phyloP scores from a whole-genome alignment of 2,329 filamentous ascomycete species.

The Monascus ruber region DNA sequence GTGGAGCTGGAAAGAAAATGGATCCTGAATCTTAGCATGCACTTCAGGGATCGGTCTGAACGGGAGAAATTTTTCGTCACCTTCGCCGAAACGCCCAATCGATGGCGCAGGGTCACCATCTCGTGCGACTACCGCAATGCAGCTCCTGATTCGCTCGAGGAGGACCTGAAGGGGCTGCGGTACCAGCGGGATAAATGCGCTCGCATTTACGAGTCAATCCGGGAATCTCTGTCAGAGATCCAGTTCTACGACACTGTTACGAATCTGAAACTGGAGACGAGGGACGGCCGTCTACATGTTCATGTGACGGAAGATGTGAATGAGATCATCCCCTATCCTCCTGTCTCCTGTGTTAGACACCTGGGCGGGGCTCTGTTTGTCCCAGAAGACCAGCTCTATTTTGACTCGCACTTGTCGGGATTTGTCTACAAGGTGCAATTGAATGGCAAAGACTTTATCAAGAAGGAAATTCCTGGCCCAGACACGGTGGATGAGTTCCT shows the following conservation, averaged over 20 bases:
- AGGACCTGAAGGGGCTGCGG: constrained; percentile 63
- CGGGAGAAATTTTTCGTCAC: constrained; percentile 98
- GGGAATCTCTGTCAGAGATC: constrained; percentile 83
- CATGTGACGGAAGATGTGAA: constrained; percentile 97
- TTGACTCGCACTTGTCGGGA: constrained; percentile 87
- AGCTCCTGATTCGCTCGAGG: constrained; percentile 70
- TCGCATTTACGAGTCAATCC: constrained; percentile 87
- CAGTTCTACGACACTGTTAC: constrained; percentile 95
- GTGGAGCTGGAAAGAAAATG: constrained; percentile 77
- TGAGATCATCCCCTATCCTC: constrained; percentile 84
- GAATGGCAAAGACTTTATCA: constrained; percentile 62
- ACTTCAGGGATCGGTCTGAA: constrained; percentile 84
- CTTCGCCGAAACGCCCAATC: constrained; percentile 66
- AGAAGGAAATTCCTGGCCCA: constrained; percentile 94
- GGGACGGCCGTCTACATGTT: constrained; percentile 77
- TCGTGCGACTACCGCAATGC: constrained; percentile 85
- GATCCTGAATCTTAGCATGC: constrained; percentile 98
- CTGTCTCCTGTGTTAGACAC: constrained; percentile 61
- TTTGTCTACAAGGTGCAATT: constrained; percentile 91
- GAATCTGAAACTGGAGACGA: constrained; percentile 86
- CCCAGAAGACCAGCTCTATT: constrained; percentile 65
- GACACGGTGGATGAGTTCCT: constrained; percentile 94
- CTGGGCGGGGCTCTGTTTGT: constrained; percentile 40
- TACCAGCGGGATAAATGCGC: constrained; percentile 87
- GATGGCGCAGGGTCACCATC: constrained; percentile 81